Evolutionary conservation across 176 grass and related monocot genomes (phyloP).

Genomic region (Hordeum vulgare): MorexV3_pseudomolecules_assembly NC_058522.1:553729489-553729988

Average conservation of each 20-base stretch:
- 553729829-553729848: background rate
- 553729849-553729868: background rate
- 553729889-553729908: background rate
- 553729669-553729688: background rate
- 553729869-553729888: background rate
- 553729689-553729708: background rate
- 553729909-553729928: slow-evolving; percentile 4
- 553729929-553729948: background rate
- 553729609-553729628: slow-evolving; percentile 77
- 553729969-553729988: background rate
- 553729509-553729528: slow-evolving; percentile 3
- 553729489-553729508: background rate
- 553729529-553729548: background rate
- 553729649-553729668: slow-evolving; percentile 80
- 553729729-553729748: background rate
- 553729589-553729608: slow-evolving; percentile 90
- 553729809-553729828: background rate
- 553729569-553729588: slow-evolving; percentile 99
- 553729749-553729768: slow-evolving; percentile 19
- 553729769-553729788: background rate
- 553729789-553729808: background rate
- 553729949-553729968: background rate
- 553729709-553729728: background rate
- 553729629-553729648: slow-evolving; percentile 92
- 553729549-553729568: slow-evolving; percentile 43